Evolutionary conservation across 805 yeast species (phyloP).

Genomic region (Starmerella vitae): DNA sequence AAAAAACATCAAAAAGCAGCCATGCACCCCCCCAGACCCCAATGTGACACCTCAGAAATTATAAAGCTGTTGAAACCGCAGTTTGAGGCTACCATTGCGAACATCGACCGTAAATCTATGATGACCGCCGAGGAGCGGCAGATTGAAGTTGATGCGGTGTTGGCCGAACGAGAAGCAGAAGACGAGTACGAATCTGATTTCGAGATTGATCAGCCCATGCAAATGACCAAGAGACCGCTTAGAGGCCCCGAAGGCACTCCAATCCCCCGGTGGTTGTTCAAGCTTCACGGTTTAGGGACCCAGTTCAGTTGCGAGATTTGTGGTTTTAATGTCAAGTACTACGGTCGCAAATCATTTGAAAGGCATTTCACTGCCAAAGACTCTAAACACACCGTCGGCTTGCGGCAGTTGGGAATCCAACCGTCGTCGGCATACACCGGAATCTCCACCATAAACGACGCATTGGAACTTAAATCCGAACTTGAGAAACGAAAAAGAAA

Average conservation of each 20-base stretch:
- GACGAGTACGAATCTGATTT: conserved; percentile 19
- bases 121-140: conserved; percentile 58
- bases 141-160: conserved; percentile 38
- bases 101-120: conserved; percentile 51
- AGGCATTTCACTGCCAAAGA: conserved; percentile 54
- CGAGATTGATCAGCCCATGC: conserved; percentile 27
- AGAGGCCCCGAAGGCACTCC: conserved; percentile 83
- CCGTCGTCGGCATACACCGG: conserved; percentile 45
- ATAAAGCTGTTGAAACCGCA: conserved; percentile 31
- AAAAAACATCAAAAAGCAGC: conserved; percentile 41
- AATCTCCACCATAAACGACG: conserved; percentile 56
- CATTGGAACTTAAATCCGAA: conserved; percentile 36
- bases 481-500: conserved; percentile 48
- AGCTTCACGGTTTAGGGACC: conserved; percentile 69
- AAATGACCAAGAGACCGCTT: conserved; percentile 37
- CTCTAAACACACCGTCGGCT: conserved; percentile 55
- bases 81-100: conserved; percentile 40
- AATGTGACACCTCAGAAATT: neutral
- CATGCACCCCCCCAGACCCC: neutral
- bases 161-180: conserved; percentile 21
- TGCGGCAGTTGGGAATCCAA: conserved; percentile 58
- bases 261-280: conserved; percentile 86
- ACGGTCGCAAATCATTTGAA: conserved; percentile 59
- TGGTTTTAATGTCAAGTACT: conserved; percentile 48
- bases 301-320: conserved; percentile 75